Conservation (phyloP, 108 stramenopile genomes). For the Fistulifera pelliculosa region DNA sequence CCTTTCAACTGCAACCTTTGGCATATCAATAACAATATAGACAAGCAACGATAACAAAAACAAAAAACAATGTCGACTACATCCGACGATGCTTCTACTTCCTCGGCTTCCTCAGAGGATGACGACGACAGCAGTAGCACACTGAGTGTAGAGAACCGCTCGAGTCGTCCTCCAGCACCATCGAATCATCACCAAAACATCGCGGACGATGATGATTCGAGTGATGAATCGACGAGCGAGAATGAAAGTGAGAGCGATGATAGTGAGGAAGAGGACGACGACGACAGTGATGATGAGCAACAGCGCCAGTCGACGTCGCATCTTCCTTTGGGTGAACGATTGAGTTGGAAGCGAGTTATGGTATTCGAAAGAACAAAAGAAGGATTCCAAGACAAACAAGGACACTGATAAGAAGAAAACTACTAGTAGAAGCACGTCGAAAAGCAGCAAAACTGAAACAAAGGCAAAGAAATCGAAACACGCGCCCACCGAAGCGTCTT, state of each 20-base stretch:
- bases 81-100: too few species aligned
- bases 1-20: too few species aligned
- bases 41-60: too few species aligned
- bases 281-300: constrained; percentile 2
- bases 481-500: constrained; percentile 78
- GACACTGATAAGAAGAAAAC: not conserved
- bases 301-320: constrained; percentile 1
- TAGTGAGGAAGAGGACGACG: constrained; percentile 1
- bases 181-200: not conserved
- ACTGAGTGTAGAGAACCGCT: too few species aligned
- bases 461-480: constrained; percentile 43
- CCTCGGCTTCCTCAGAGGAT: too few species aligned
- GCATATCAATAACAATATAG: too few species aligned
- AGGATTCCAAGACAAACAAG: not conserved
- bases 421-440: not conserved
- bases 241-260: not conserved
- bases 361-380: not conserved
- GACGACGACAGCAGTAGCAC: too few species aligned
- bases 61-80: too few species aligned
- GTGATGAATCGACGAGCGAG: constrained; percentile 8
- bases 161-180: not conserved
- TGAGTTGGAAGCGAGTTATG: too few species aligned
- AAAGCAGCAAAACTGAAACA: not conserved
- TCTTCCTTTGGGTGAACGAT: too few species aligned
- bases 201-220: not conserved